phyloP scores from a whole-genome alignment of 2,329 filamentous ascomycete genomes.

The Chaetomium strumarium region DNA sequence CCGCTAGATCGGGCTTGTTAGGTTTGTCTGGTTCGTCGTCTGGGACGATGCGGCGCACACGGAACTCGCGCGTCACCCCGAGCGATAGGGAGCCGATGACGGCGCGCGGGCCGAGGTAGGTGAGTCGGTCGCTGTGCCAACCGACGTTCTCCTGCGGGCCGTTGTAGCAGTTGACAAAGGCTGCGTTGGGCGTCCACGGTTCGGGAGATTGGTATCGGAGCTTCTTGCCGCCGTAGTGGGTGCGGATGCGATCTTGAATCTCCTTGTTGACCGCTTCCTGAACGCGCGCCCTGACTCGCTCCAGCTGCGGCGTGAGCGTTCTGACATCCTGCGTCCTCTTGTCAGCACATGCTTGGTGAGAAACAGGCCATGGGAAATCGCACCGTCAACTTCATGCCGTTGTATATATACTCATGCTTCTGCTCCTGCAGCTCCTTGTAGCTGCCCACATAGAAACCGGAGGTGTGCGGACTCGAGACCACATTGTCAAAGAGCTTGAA shows the following conservation, averaged over 20 bases:
- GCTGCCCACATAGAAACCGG: slow-evolving; percentile 75
- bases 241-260: slow-evolving; percentile 63
- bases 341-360: neutral
- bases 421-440: slow-evolving; percentile 63
- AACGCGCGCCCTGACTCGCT: slow-evolving; percentile 62
- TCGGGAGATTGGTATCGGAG: slow-evolving; percentile 69
- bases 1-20: slow-evolving; percentile 56
- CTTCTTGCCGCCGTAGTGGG: slow-evolving; percentile 63
- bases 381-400: slow-evolving; percentile 66
- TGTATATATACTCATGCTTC: slow-evolving; percentile 78
- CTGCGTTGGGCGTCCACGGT: slow-evolving; percentile 78
- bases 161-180: slow-evolving; percentile 91
- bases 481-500: slow-evolving; percentile 88
- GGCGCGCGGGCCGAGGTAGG: slow-evolving; percentile 82
- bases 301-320: slow-evolving; percentile 67
- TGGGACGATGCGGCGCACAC: slow-evolving; percentile 72
- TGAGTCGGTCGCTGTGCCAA: slow-evolving; percentile 87
- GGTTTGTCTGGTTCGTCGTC: slow-evolving; percentile 36
- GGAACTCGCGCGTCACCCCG: slow-evolving; percentile 89
- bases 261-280: slow-evolving; percentile 71
- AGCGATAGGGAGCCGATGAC: slow-evolving; percentile 87
- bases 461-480: slow-evolving; percentile 79
- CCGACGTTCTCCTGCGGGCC: slow-evolving; percentile 78
- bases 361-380: slow-evolving; percentile 17
- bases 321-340: slow-evolving; percentile 60